Conservation (phyloP, 805 yeast species). For the Barnettozyma californica region DNA sequence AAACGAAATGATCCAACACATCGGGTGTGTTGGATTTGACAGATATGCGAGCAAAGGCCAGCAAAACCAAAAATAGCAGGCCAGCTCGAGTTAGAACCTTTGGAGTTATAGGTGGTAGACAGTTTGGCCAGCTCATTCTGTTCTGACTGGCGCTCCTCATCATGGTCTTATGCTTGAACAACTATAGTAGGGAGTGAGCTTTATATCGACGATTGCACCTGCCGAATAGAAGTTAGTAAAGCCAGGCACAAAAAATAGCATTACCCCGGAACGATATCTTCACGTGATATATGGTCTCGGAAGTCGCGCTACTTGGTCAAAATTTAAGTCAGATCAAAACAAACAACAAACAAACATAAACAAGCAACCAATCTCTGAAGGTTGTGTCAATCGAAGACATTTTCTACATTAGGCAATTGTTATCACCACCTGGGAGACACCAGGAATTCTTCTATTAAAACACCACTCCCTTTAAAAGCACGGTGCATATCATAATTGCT, state of each 20-base stretch:
- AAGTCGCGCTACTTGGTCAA: conserved; percentile 1
- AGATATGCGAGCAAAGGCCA: background rate
- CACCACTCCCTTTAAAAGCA: background rate
- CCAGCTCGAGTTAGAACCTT: background rate
- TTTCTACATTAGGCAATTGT: background rate
- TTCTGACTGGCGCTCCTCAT: background rate
- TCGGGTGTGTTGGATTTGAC: background rate
- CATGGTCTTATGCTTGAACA: background rate
- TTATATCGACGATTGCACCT: too few relatives aligned
- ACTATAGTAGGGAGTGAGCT: too few relatives aligned
- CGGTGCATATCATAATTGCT: background rate
- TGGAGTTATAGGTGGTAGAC: background rate
- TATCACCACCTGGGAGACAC: background rate
- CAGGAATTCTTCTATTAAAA: background rate
- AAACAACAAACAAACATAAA: background rate
- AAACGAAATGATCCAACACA: background rate
- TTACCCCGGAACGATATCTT: background rate
- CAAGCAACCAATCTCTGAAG: background rate
- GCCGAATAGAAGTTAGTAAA: too few relatives aligned
- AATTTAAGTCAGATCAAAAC: background rate
- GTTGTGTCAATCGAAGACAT: background rate
- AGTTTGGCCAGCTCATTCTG: background rate
- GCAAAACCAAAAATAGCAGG: background rate
- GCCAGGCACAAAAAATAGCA: too few relatives aligned
- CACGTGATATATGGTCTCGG: background rate